Base-by-base conservation (phyloP, 2,329 filamentous ascomycete species). In the Myriosclerotinia scirpicola region DNA sequence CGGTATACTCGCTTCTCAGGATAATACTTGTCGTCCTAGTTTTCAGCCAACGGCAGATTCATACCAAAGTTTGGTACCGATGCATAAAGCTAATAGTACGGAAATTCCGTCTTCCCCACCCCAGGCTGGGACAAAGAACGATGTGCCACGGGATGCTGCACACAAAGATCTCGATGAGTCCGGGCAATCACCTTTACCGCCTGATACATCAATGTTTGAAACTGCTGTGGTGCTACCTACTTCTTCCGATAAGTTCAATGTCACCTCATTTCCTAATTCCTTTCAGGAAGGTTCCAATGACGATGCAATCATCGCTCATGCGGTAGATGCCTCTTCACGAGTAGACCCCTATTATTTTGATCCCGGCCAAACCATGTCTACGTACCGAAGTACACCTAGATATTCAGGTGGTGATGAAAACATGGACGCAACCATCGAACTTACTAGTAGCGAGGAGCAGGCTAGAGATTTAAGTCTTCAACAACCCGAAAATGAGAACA, bases 1-100 rank as follows among this genome's bases (percentile, higher is more conserved):
- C 40, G 61, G 84, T 5, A 80, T 84, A 56, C 83, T 85, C 44
- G 84, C 83, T 30, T 80, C 83, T 52, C 77, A 78, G 22, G 82
- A 81, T 58, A 78, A 81, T 73, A 81, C 80, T 2, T 85, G 86
- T 61, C 80, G 83, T 5, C 83, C 85, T 12, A 88, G 86, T 0
- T 85, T 86, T 6, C 85, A 84, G 1, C 80, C 85, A 66, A 8
- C 17, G 6, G 46, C 11, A 4, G 20, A 22, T 40, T 36, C 5
- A 40, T 14, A 34, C 22, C 48, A 52, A 14, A 20, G 5, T 30
- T 36, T 42, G 36, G 15, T 11, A 38, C 30, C 38, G 6, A 30
- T 22, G 14, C 8, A 30, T 26, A 42, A 26, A 20, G n/a, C 26
- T 42, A 44, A 62, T 17, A 12, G 83, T 85, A 70, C 84, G 86